phyloP scores from a whole-genome alignment of 1,139 yeast species.

The Oligophagozyma castellii region DNA sequence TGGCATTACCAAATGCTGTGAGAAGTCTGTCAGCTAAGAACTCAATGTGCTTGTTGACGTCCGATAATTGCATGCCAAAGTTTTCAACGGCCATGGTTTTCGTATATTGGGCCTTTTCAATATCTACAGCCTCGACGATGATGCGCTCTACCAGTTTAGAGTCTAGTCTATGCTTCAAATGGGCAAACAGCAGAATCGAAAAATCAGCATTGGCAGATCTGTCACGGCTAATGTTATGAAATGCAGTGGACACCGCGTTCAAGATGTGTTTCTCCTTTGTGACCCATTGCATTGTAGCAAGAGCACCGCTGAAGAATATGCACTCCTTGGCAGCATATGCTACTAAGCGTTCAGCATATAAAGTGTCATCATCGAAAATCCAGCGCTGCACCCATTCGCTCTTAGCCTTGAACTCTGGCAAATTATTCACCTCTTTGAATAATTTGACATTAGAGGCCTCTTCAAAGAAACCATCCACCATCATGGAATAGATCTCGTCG shows the following conservation, averaged over 20 bases:
- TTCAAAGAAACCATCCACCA: conserved; percentile 89
- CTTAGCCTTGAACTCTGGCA: conserved; percentile 91
- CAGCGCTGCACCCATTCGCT: conserved; percentile 98
- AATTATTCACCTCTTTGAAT: conserved; percentile 90
- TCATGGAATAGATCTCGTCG: conserved; percentile 92
- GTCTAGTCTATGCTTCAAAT: conserved; percentile 79
- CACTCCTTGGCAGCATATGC: conserved; percentile 99
- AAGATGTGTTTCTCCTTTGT: conserved; percentile 94
- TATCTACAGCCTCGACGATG: conserved; percentile 86
- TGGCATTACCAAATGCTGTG: conserved; percentile 80
- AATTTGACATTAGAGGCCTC: conserved; percentile 73
- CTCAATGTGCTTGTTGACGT: conserved; percentile 97
- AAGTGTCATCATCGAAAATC: conserved; percentile 79
- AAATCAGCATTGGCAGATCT: conserved; percentile 98
- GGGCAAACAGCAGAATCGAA: conserved; percentile 90
- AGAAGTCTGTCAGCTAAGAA: conserved; percentile 93
- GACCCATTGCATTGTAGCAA: conserved; percentile 97
- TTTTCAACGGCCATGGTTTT: conserved; percentile 90
- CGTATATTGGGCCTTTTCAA: conserved; percentile 89
- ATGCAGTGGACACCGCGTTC: conserved; percentile 98
- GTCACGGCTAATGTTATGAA: conserved; percentile 94
- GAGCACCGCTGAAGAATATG: conserved; percentile 94
- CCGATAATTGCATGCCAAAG: conserved; percentile 84
- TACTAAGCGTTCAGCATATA: conserved; percentile 88
- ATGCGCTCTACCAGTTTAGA: conserved; percentile 65